Conservation (phyloP, 495 filamentous ascomycete species). For the Aspergillus sclerotioniger region DNA sequence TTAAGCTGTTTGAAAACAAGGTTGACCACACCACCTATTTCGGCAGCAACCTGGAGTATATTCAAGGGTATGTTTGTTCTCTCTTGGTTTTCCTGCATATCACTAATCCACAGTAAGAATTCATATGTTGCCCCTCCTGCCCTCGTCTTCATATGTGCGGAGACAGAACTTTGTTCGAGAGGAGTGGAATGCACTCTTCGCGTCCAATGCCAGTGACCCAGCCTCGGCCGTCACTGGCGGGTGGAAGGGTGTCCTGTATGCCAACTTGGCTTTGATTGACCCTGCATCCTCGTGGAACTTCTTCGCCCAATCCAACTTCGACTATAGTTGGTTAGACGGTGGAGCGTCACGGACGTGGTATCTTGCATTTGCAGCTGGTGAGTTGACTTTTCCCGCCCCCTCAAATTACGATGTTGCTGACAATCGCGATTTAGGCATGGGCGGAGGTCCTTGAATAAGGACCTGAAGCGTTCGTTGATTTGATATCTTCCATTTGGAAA, state of each 20-base stretch:
- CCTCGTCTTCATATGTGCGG: conserved; percentile 66
- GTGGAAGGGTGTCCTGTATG: conserved; percentile 83
- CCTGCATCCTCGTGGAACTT: conserved; percentile 69
- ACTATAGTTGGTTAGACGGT: conserved; percentile 74
- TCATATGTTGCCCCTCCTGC: conserved; percentile 90
- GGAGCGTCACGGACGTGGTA: conserved; percentile 90
- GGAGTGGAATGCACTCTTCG: conserved; percentile 84
- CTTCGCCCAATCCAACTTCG: conserved; percentile 65
- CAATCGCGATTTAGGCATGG: neutral
- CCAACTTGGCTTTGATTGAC: conserved; percentile 77
- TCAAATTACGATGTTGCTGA: neutral
- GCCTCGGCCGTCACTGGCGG: conserved; percentile 64
- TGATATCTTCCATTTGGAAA: too few relatives aligned
- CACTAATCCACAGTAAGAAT: conserved; percentile 50
- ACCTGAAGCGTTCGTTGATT: too few relatives aligned
- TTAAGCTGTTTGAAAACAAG: conserved; percentile 91
- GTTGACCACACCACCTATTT: conserved; percentile 95
- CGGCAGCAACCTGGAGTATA: conserved; percentile 72
- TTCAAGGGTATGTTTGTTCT: conserved; percentile 60
- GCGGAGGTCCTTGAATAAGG: neutral
- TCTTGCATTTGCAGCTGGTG: conserved; percentile 72
- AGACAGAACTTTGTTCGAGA: conserved; percentile 67
- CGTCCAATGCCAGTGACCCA: conserved; percentile 39
- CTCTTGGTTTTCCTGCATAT: neutral
- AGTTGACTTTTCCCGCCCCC: conserved; percentile 18